These are phyloP conservation scores for Zasmidium citrigriseum DNA, from an alignment of 2,329 filamentous ascomycete species.

Conservation along the genomic window DNA sequence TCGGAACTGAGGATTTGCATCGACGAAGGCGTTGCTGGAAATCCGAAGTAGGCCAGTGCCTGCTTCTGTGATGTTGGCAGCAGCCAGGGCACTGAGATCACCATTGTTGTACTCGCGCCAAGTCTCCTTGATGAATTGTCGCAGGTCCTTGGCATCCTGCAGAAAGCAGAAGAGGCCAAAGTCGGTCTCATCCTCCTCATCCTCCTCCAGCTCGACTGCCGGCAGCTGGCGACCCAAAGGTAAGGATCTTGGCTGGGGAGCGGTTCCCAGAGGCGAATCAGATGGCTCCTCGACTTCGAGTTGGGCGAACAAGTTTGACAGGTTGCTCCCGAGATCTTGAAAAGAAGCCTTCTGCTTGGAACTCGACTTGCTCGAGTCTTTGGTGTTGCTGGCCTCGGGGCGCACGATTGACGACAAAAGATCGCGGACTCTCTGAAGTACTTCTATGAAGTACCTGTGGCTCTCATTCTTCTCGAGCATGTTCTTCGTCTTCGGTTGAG, in stretches of 20 bases:
- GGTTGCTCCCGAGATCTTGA: neutral
- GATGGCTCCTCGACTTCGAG: constrained; percentile 16
- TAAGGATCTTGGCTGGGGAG: too few species aligned
- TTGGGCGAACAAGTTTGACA: constrained; percentile 10
- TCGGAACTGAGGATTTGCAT: neutral
- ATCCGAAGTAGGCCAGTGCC: constrained; percentile 8
- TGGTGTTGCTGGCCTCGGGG: neutral
- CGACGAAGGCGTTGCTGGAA: constrained; percentile 4
- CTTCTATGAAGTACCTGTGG: constrained; percentile 15
- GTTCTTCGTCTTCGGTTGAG: neutral
- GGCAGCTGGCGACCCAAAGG: too few species aligned
- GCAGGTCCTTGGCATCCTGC: constrained; percentile 11
- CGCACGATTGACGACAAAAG: constrained; percentile 1
- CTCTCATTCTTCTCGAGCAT: constrained; percentile 3
- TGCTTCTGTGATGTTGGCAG: constrained; percentile 6
- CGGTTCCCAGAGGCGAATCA: neutral
- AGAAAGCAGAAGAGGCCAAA: constrained; percentile 13
- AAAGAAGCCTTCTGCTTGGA: constrained; percentile 1
- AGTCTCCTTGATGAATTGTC: constrained; percentile 1
- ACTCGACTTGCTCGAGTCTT: neutral
- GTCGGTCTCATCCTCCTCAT: constrained; percentile 2
- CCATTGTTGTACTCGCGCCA: constrained; percentile 11
- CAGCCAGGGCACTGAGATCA: constrained; percentile 5
- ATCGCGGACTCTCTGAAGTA: constrained; percentile 6
- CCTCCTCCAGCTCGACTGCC: too few species aligned